A percentile compares a stretch with the other conserved stretches of the same genome.
Evolutionary conservation across 2,329 filamentous ascomycete species (phyloP).

Genomic region (Hymenoscyphus occultus): DNA sequence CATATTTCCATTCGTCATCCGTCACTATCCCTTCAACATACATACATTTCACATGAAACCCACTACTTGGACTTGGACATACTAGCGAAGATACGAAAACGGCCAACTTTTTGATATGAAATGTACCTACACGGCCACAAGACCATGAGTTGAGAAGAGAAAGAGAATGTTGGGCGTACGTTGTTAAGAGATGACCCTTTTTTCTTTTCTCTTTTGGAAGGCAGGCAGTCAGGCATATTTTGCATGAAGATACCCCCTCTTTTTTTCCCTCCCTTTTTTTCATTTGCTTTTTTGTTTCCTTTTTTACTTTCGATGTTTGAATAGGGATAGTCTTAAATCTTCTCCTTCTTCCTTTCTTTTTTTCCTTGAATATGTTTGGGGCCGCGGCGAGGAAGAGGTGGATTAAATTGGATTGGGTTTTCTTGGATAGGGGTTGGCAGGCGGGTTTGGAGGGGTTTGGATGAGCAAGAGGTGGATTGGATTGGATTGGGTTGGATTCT

Average conservation of each 20-base stretch:
- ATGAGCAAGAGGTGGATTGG: too few species aligned
- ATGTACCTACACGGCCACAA: neutral
- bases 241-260: slow-evolving; percentile 4
- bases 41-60: neutral
- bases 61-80: neutral
- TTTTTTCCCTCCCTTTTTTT: neutral
- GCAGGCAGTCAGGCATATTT: neutral
- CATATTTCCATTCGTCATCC: neutral
- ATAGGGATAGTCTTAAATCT: too few species aligned
- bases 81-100: neutral
- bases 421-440: too few species aligned
- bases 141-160: neutral
- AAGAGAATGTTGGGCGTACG: neutral
- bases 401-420: too few species aligned
- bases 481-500: too few species aligned
- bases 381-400: too few species aligned
- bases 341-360: too few species aligned
- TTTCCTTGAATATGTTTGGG: too few species aligned
- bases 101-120: neutral
- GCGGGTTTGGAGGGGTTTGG: too few species aligned
- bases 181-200: neutral
- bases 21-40: neutral
- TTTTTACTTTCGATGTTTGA: neutral
- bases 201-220: neutral
- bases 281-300: neutral